A percentile compares a stretch with the other conserved stretches of the same genome.
These are phyloP conservation scores for Dioscorea alata DNA, from an alignment of 106 monocot genomes.

Conservation along the genomic window DNA sequence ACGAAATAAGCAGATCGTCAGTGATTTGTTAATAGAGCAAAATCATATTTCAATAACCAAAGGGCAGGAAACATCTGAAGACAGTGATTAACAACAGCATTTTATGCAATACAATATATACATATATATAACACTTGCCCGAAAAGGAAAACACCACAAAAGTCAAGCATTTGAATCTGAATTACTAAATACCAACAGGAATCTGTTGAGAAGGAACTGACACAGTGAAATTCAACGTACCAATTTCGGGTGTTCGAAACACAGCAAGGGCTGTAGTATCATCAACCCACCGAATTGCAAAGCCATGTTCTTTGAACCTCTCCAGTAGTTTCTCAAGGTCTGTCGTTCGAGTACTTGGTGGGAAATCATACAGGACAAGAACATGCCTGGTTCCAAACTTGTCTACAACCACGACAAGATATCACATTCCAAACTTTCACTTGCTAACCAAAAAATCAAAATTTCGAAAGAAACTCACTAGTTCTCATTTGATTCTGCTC, in stretches of 20 bases:
- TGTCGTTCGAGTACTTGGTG: conserved; percentile 48
- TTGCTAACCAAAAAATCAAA: conserved; percentile 5
- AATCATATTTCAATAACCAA: too few species aligned
- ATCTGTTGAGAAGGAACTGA: too few species aligned
- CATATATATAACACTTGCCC: too few species aligned
- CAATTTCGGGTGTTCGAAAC: conserved; percentile 60
- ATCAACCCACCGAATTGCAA: conserved; percentile 84
- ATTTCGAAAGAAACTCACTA: not conserved
- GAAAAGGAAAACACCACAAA: too few species aligned
- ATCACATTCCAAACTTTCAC: not conserved
- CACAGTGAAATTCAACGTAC: conserved; percentile 25
- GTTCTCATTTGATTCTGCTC: not conserved
- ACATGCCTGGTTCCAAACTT: conserved; percentile 60
- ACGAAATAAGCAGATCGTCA: too few species aligned
- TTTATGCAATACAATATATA: too few species aligned
- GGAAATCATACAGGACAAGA: conserved; percentile 76
- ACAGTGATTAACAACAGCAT: too few species aligned
- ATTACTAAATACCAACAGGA: too few species aligned
- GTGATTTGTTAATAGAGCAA: too few species aligned
- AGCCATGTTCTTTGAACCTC: conserved; percentile 30
- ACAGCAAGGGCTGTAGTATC: conserved; percentile 85
- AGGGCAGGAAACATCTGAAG: too few species aligned
- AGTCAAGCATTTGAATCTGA: too few species aligned
- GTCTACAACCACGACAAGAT: conserved; percentile 22
- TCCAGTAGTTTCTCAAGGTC: conserved; percentile 78